phyloP scores from a whole-genome alignment of 768 basidiomycete species.

The Gloeostereum incarnatum region DNA sequence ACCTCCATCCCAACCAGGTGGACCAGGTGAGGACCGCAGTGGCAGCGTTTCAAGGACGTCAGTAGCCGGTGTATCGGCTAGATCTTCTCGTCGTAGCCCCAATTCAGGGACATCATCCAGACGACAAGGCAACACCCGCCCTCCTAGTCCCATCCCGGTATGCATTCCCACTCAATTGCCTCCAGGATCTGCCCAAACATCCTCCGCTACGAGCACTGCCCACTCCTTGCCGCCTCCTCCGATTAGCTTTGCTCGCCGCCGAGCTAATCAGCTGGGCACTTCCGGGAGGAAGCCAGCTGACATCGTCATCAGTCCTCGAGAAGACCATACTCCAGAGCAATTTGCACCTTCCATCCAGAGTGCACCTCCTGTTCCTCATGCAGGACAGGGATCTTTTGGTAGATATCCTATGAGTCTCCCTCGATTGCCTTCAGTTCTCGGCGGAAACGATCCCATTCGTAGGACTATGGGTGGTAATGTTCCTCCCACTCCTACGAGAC shows the following conservation, averaged over 20 bases:
- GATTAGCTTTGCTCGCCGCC: constrained; percentile 70
- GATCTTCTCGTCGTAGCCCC: constrained; percentile 29
- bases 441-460: constrained; percentile 31
- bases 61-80: constrained; percentile 9
- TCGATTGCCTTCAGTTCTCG: constrained; percentile 45
- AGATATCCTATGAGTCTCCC: constrained; percentile 59
- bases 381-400: constrained; percentile 27
- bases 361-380: constrained; percentile 59
- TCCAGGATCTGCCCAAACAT: constrained; percentile 17
- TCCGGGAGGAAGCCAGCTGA: constrained; percentile 66
- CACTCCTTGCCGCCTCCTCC: constrained; percentile 58
- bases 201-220: constrained; percentile 14
- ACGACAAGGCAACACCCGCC: constrained; percentile 20
- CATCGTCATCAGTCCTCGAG: constrained; percentile 67
- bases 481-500: constrained; percentile 64
- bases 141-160: constrained; percentile 22
- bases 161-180: constrained; percentile 13
- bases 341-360: constrained; percentile 66
- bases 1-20: constrained; percentile 14
- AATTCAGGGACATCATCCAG: constrained; percentile 18
- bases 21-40: constrained; percentile 14
- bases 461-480: constrained; percentile 50
- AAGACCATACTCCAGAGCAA: constrained; percentile 41
- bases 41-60: constrained; percentile 19
- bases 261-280: constrained; percentile 51